Conservation (phyloP, 2,329 filamentous ascomycete species). For the Scleromitrula shiraiana region DNA sequence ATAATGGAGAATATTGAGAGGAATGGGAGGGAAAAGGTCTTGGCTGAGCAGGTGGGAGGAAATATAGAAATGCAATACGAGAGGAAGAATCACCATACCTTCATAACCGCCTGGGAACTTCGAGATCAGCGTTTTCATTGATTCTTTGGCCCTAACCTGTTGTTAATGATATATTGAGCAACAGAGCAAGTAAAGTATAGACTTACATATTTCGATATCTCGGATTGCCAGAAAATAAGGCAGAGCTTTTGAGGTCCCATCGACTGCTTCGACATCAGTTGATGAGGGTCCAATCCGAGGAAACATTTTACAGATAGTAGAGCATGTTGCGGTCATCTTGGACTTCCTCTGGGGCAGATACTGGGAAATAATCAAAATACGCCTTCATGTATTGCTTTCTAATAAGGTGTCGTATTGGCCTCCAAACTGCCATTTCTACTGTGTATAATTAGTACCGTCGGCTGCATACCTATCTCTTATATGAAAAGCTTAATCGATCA, state of each 20-base stretch:
- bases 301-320: slow-evolving; percentile 6
- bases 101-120: slow-evolving; percentile 10
- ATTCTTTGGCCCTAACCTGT: slow-evolving; percentile 6
- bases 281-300: neutral
- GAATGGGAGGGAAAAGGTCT: neutral
- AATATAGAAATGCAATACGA: neutral
- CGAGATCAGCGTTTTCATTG: slow-evolving; percentile 7
- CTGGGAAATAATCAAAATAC: slow-evolving; percentile 6
- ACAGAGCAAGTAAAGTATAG: neutral
- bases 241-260: slow-evolving; percentile 9
- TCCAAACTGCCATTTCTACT: slow-evolving; percentile 3
- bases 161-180: neutral
- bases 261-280: slow-evolving; percentile 1
- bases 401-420: slow-evolving; percentile 5
- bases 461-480: neutral
- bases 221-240: slow-evolving; percentile 5
- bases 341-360: slow-evolving; percentile 7
- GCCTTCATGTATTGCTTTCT: slow-evolving; percentile 3
- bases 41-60: neutral
- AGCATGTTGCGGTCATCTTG: slow-evolving; percentile 9
- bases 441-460: neutral
- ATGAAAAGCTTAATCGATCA: neutral
- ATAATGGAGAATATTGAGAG: neutral
- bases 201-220: slow-evolving; percentile 9
- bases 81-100: neutral